These are phyloP conservation scores for Chiua virens DNA, from an alignment of 768 basidiomycete species.

Conservation along the genomic window DNA sequence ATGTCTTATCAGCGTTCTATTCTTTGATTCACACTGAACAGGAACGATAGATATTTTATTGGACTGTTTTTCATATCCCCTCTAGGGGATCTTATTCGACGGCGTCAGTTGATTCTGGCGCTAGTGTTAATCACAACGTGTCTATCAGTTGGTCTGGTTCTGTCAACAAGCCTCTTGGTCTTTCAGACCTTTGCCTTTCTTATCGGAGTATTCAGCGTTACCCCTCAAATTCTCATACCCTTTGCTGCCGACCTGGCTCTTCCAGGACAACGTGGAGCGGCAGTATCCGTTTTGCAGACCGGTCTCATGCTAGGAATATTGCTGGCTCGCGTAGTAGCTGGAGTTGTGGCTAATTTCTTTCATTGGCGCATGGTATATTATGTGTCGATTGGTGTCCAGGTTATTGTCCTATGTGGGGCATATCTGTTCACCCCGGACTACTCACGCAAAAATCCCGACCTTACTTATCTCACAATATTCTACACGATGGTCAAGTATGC, in stretches of 20 bases:
- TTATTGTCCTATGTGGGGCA: slow-evolving; percentile 24
- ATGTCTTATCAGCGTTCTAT: slow-evolving; percentile 7
- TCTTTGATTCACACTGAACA: not conserved
- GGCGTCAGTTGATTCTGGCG: slow-evolving; percentile 41
- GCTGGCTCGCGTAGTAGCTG: slow-evolving; percentile 32
- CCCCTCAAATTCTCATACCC: slow-evolving; percentile 39
- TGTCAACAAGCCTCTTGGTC: slow-evolving; percentile 32
- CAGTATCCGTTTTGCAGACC: slow-evolving; percentile 32
- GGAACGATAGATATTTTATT: slow-evolving; percentile 5
- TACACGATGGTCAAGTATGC: slow-evolving; percentile 40
- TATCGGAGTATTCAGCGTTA: slow-evolving; percentile 39
- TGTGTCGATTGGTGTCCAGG: slow-evolving; percentile 37
- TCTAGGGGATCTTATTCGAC: slow-evolving; percentile 44
- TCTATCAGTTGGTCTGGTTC: slow-evolving; percentile 39
- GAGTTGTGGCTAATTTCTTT: slow-evolving; percentile 39
- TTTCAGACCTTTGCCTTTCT: slow-evolving; percentile 39
- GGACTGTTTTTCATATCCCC: slow-evolving; percentile 46
- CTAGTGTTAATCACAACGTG: slow-evolving; percentile 33
- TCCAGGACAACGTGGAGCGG: slow-evolving; percentile 12
- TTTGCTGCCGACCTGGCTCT: slow-evolving; percentile 47
- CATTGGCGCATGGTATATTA: slow-evolving; percentile 43
- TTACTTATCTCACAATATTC: slow-evolving; percentile 36
- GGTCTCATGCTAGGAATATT: slow-evolving; percentile 27
- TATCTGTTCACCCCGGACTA: slow-evolving; percentile 42
- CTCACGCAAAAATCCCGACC: slow-evolving; percentile 35